phyloP scores from a whole-genome alignment of 2,329 filamentous ascomycete genomes.

The Xylaria sp. region DNA sequence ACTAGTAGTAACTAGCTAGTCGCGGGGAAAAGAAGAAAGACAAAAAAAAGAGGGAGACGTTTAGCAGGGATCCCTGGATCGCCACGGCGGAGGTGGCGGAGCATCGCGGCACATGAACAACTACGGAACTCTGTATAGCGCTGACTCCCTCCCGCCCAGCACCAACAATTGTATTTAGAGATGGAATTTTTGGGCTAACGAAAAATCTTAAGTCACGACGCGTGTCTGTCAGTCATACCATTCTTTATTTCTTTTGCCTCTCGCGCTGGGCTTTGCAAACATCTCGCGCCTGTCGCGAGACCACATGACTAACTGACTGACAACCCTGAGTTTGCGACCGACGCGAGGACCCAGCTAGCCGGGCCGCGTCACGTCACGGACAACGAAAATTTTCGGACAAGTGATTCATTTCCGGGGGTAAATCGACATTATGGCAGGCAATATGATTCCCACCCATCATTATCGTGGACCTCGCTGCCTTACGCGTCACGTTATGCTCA shows the following conservation, averaged over 20 bases:
- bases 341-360: slow-evolving; percentile 18
- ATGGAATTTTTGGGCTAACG: neutral
- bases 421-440: neutral
- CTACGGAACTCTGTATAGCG: neutral
- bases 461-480: slow-evolving; percentile 15
- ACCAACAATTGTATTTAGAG: slow-evolving; percentile 8
- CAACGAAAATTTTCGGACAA: neutral
- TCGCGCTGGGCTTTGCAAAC: neutral
- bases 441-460: slow-evolving; percentile 14
- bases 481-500: slow-evolving; percentile 5
- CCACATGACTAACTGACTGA: slow-evolving; percentile 9
- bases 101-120: slow-evolving; percentile 23
- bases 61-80: slow-evolving; percentile 30
- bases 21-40: neutral
- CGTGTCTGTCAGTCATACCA: neutral
- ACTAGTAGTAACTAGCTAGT: neutral
- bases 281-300: slow-evolving; percentile 16
- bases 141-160: neutral
- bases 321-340: neutral
- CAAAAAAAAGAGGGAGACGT: neutral
- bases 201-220: slow-evolving; percentile 14
- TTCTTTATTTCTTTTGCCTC: neutral
- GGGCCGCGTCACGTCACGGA: slow-evolving; percentile 8
- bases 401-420: neutral
- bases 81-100: slow-evolving; percentile 30